phyloP scores from a whole-genome alignment of 352 stramenopile genomes.

The Vaucheria bursata region DNA sequence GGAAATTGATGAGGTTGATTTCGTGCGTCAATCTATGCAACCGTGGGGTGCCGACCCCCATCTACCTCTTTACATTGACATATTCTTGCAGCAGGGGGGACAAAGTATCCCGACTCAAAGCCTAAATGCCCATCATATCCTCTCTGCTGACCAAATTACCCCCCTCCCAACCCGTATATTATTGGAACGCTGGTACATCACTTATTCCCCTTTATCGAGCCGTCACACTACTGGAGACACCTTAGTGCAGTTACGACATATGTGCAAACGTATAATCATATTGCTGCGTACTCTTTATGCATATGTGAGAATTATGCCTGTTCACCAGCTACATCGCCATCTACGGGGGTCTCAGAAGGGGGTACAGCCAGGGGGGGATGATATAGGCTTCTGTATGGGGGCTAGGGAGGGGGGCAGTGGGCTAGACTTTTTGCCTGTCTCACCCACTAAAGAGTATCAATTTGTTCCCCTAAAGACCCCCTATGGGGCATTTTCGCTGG shows the following conservation, averaged over 20 bases:
- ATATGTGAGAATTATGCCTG: slow-evolving; percentile 24
- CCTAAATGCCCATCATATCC: no score
- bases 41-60: slow-evolving; percentile 24
- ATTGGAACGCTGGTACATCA: slow-evolving; percentile 29
- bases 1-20: slow-evolving; percentile 30
- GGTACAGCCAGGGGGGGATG: slow-evolving; percentile 6
- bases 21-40: slow-evolving; percentile 26
- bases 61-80: slow-evolving; percentile 27
- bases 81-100: slow-evolving; percentile 39
- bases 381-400: slow-evolving; percentile 29
- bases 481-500: slow-evolving; percentile 12
- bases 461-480: slow-evolving; percentile 27
- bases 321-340: slow-evolving; percentile 24
- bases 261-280: slow-evolving; percentile 37
- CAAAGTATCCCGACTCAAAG: no score
- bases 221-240: background rate
- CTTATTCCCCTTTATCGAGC: background rate
- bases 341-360: slow-evolving; percentile 8
- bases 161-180: slow-evolving; percentile 4
- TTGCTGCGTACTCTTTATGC: slow-evolving; percentile 35
- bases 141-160: background rate
- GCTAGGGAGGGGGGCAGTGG: slow-evolving; percentile 9
- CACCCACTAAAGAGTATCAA: slow-evolving; percentile 4
- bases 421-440: slow-evolving; percentile 6
- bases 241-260: slow-evolving; percentile 20